Base-by-base conservation (phyloP, 805 yeast genomes). In the Candida coquimbonensis region DNA sequence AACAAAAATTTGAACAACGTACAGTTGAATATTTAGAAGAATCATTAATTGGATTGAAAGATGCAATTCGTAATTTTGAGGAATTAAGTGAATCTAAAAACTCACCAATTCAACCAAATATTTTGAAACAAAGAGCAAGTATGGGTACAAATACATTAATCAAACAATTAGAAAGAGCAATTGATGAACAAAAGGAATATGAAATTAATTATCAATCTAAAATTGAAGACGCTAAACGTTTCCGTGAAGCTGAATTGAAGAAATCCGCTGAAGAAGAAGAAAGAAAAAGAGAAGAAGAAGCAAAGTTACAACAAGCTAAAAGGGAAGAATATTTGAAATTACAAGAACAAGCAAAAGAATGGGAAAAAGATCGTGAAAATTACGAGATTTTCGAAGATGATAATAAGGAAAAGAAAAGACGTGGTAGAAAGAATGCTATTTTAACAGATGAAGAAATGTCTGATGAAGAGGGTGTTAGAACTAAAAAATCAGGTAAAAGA, bases 61-160 rank as follows among this genome's bases (percentile, higher is more conserved):
- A 73, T 21, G 96, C 90, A 9, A 76, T 87, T 46, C 61, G 58
- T 16, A 60, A 73, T 5, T 70, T 91, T 58, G 78, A 74, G 36
- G 77, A 74, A 47, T 68, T 85, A 48, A 73, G 90, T 4, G 78
- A 75, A 17, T 77, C 71, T 21, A 65, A 67, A 40, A 74, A 76
- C 53, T 82, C 95, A 11, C 95, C 96, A 32, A 87, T 79, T 61
- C 83, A 95, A 2, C 72, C 83, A 26, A 78, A 78, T 17, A 96
- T 90, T 51, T 70, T 93, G 53, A 83, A 81, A 56, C 83, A 89
- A 53, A 81, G 97, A 66, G 91, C 93, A n/a, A 77, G 77, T 53
- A 76, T 88, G 75, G 96, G 96, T 60, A 73, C 80, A 42, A 78
- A 81, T 46, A 85, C 96, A 0, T 72, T 89, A 60, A 70, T 77